A percentile compares a stretch with the other conserved stretches of the same genome.
phyloP scores from a whole-genome alignment of 2,329 filamentous ascomycete genomes.

The Aotearoamyces nothofagi region DNA sequence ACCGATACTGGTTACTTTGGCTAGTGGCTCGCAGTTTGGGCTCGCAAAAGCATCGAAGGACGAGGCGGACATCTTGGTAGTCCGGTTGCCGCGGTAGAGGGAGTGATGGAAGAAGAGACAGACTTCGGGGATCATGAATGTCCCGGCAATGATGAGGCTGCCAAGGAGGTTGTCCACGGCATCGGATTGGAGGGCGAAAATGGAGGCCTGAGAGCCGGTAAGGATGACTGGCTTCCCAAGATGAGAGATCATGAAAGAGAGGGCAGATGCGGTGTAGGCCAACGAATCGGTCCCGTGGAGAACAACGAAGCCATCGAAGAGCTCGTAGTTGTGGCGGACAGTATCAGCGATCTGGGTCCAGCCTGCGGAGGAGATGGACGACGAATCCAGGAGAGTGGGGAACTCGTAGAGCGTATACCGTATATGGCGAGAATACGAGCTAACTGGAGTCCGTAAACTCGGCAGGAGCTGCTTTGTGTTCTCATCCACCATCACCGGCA shows the following conservation, averaged over 20 bases:
- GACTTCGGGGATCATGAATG: conserved; percentile 63
- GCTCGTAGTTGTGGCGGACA: conserved; percentile 48
- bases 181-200: conserved; percentile 57
- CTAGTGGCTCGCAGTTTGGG: conserved; percentile 50
- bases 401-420: conserved; percentile 57
- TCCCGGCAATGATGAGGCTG: conserved; percentile 54
- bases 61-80: conserved; percentile 53
- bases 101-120: conserved; percentile 62
- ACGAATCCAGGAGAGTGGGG: conserved; percentile 51
- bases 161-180: conserved; percentile 58
- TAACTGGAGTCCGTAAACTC: conserved; percentile 40
- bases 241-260: conserved; percentile 61
- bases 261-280: conserved; percentile 53
- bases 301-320: conserved; percentile 59
- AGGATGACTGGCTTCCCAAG: conserved; percentile 58
- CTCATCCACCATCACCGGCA: conserved; percentile 14
- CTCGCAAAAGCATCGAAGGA: conserved; percentile 55
- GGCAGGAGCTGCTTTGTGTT: conserved; percentile 13
- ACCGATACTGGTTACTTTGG: conserved; percentile 41
- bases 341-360: conserved; percentile 49
- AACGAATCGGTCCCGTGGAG: conserved; percentile 57
- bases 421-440: conserved; percentile 47
- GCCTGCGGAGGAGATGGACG: conserved; percentile 55
- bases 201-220: conserved; percentile 48
- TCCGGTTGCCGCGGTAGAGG: conserved; percentile 52